These are phyloP conservation scores for Xylariaceae sp. DNA, from an alignment of 2,329 filamentous ascomycete genomes.

Conservation along the genomic window DNA sequence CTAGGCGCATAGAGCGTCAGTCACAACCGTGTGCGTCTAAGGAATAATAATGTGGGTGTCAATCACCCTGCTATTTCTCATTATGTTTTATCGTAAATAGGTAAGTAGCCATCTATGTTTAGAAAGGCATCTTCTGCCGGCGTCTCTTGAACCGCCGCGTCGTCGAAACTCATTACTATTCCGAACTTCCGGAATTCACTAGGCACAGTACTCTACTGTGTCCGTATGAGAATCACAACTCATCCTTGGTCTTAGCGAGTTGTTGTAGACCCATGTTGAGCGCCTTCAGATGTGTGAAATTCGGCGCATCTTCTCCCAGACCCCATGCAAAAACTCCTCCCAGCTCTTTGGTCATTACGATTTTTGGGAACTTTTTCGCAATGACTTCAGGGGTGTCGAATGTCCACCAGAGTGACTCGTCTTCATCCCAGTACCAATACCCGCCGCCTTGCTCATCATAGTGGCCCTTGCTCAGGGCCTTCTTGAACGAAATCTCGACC, in stretches of 20 bases:
- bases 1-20: not conserved
- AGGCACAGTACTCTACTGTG: too few relatives aligned
- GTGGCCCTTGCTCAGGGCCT: constrained; percentile 21
- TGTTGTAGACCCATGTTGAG: constrained; percentile 23
- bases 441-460: constrained; percentile 31
- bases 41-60: too few relatives aligned
- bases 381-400: constrained; percentile 31
- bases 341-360: constrained; percentile 27
- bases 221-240: constrained; percentile 18
- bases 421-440: constrained; percentile 30
- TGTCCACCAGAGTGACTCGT: constrained; percentile 32
- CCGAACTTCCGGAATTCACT: too few relatives aligned
- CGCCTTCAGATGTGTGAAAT: constrained; percentile 27
- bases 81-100: too few relatives aligned
- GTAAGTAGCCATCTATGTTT: too few relatives aligned
- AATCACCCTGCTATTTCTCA: too few relatives aligned
- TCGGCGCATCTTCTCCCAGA: constrained; percentile 31
- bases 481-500: constrained; percentile 26
- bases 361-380: constrained; percentile 27
- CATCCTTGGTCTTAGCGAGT: constrained; percentile 23
- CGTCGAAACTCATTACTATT: not conserved
- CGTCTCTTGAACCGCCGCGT: not conserved
- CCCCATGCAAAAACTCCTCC: constrained; percentile 35
- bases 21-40: too few relatives aligned
- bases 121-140: not conserved